Evolutionary conservation across 495 filamentous ascomycete species (phyloP), one percentile per base, ranked within the genome.

Genomic region (Aspergillus panamensis): DNA sequence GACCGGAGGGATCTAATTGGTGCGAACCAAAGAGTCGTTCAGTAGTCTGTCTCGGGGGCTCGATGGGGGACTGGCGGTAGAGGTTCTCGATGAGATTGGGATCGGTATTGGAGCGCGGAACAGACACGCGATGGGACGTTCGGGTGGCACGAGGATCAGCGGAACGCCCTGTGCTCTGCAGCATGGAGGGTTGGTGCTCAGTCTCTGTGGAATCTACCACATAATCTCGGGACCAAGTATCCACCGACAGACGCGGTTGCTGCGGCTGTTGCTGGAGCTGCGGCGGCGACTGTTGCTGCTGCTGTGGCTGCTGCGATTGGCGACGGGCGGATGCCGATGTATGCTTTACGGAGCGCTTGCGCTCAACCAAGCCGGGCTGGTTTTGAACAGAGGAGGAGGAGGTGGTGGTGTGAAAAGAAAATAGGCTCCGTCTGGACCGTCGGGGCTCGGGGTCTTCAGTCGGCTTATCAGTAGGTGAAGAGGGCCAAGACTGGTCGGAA

Each of bases 41-140:
- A 45, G 60, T 53, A 8, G 64, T 82, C 78, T 52, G 53, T 51
- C 57, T 52, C 17, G 62, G 19, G 6, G 53, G 39, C 6, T 66
- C 64, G 33, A 62, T 45, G 9, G 61, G 61, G 14, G 57, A 83
- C 56, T 48, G 80, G 72, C 66, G 69, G 62, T 82, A 77, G 14
- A 78, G 70, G 58, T 81, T 82, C 16, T 78, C 65, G 16, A 69
- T 55, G 29, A 67, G 25, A 16, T 57, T 62, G 14, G 65, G 51
- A 42, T 75, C 71, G 57, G 73, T 71, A 49, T 55, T 68, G 50
- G 69, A 64, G 19, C 69, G 70, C 29, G 65, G 64, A 10, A 73
- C 60, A 3, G 62, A 54, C 1, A 60, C 42, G 19, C 51, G 39
- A 48, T 61, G 54, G 48, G 61, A 50, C 20, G 63, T 61, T 32